Conservation (phyloP, 345 rosid species). For the Cardamine chenopodiifolia region DNA sequence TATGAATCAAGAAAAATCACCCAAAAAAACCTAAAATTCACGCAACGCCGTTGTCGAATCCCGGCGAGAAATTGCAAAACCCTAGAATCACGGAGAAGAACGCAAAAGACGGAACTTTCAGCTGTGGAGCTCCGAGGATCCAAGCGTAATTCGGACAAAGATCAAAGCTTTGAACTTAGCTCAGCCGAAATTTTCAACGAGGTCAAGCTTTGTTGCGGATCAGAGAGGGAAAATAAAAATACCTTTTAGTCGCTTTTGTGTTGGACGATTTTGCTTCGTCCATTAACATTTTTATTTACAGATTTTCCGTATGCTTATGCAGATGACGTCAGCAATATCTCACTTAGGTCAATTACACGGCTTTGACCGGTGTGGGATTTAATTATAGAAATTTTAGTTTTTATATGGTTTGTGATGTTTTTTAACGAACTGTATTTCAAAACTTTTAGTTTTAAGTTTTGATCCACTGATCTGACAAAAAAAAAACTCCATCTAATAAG, state of each 20-base stretch:
- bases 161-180: not conserved
- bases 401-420: not conserved
- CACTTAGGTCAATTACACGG: not conserved
- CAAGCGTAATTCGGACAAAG: constrained; percentile 20
- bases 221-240: not conserved
- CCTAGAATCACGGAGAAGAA: constrained; percentile 38
- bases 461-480: no score
- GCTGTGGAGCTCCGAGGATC: constrained; percentile 13
- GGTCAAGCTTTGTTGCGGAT: constrained; percentile 36
- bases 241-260: constrained; percentile 5
- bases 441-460: not conserved
- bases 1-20: not conserved
- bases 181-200: constrained; percentile 21
- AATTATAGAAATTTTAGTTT: not conserved
- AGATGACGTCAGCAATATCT: constrained; percentile 20
- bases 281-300: constrained; percentile 7
- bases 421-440: not conserved
- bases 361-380: constrained; percentile 2
- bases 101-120: not conserved
- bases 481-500: not conserved
- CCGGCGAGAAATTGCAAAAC: constrained; percentile 28
- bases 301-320: constrained; percentile 8
- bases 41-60: constrained; percentile 20
- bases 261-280: constrained; percentile 23
- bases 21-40: constrained; percentile 20